Conservation (phyloP, 208 protist genomes). For the Leishmania gerbilli region DNA sequence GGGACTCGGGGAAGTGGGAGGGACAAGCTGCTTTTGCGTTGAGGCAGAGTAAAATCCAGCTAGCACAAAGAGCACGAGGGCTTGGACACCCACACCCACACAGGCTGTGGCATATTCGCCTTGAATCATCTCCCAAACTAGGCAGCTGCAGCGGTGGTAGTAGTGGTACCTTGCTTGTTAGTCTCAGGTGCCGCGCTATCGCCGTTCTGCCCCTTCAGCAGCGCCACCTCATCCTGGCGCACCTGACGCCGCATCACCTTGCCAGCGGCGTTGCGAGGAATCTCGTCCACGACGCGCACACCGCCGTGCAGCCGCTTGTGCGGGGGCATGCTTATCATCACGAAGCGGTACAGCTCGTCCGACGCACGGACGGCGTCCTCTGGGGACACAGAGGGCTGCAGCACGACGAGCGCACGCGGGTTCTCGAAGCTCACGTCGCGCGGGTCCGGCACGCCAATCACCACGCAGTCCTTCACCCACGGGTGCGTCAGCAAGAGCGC, state of each 20-base stretch:
- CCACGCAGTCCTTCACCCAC: constrained; percentile 64
- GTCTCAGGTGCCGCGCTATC: background rate
- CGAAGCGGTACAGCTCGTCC: constrained; percentile 46
- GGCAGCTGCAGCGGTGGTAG: background rate
- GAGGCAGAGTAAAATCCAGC: no score
- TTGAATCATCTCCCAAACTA: background rate
- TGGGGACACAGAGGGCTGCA: constrained; percentile 29
- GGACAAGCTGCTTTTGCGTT: background rate
- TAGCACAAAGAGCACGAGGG: background rate
- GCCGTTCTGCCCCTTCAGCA: constrained; percentile 32
- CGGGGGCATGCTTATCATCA: constrained; percentile 46
- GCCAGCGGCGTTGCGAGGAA: constrained; percentile 74
- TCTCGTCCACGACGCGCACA: constrained; percentile 62
- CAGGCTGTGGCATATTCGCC: no score
- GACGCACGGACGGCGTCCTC: constrained; percentile 42
- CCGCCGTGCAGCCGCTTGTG: constrained; percentile 79
- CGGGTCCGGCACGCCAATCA: constrained; percentile 62
- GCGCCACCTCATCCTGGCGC: constrained; percentile 35
- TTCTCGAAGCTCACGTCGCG: constrained; percentile 59
- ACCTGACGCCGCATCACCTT: constrained; percentile 82
- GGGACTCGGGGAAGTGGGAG: background rate
- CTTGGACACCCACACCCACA: background rate
- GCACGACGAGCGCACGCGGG: constrained; percentile 74
- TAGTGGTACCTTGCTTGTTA: background rate
- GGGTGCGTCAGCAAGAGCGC: constrained; percentile 55